Conservation (phyloP, 352 stramenopile species). For the Peronospora destructor region DNA sequence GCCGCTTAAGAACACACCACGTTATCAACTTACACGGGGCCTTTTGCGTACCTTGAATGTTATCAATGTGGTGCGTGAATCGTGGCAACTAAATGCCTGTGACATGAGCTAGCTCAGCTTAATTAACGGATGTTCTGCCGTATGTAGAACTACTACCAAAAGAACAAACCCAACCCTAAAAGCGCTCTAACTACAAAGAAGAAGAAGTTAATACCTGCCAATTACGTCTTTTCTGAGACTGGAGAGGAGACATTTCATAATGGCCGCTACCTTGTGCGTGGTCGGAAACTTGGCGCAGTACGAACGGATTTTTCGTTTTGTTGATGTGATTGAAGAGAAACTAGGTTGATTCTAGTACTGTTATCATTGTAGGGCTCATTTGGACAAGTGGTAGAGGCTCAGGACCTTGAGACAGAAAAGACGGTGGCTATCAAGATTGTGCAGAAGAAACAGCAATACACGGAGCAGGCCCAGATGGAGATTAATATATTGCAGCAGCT, state of each 20-base stretch:
- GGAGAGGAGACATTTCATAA: constrained; percentile 73
- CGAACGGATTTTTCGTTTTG: neutral
- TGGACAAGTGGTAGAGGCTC: constrained; percentile 73
- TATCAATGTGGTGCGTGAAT: constrained; percentile 87
- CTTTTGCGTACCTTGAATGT: constrained; percentile 96
- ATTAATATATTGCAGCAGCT: constrained; percentile 93
- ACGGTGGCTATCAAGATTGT: constrained; percentile 99
- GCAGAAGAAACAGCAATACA: constrained; percentile 97
- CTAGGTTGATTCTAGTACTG: neutral
- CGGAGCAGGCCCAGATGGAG: constrained; percentile 94
- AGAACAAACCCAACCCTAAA: constrained; percentile 52
- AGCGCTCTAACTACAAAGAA: constrained; percentile 46
- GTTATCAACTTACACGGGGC: constrained; percentile 81
- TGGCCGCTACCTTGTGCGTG: constrained; percentile 63
- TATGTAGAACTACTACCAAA: constrained; percentile 76
- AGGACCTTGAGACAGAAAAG: constrained; percentile 62
- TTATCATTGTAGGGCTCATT: constrained; percentile 58
- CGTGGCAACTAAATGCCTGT: too few species aligned
- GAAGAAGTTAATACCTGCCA: constrained; percentile 49
- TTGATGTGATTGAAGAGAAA: neutral
- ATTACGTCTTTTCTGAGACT: constrained; percentile 50
- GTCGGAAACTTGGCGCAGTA: constrained; percentile 71
- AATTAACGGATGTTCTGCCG: constrained; percentile 1
- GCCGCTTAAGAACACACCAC: constrained; percentile 30
- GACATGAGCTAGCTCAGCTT: too few species aligned